Conservation (phyloP, 257 asterid species). For the Nicotiana otophora region DNA sequence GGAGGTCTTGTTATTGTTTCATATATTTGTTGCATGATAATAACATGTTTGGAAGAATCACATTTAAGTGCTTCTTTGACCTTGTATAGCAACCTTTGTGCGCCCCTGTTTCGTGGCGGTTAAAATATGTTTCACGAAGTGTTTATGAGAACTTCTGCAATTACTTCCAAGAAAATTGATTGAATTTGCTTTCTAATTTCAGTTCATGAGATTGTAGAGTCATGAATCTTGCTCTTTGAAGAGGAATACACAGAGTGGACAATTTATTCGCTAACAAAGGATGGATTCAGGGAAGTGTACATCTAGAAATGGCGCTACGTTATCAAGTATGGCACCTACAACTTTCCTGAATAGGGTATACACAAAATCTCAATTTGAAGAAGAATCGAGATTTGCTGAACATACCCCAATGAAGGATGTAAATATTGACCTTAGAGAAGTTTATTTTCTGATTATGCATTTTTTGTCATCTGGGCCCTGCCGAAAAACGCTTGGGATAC, state of each 20-base stretch:
- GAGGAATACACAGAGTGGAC: not conserved
- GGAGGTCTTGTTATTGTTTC: not conserved
- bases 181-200: not conserved
- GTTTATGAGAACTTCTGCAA: not conserved
- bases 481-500: conserved; percentile 55
- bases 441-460: conserved; percentile 86
- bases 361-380: conserved; percentile 45
- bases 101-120: not conserved
- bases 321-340: conserved; percentile 37
- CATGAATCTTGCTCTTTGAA: conserved; percentile 8
- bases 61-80: not conserved
- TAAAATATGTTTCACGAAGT: not conserved
- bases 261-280: conserved; percentile 1
- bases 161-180: not conserved
- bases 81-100: not conserved
- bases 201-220: not conserved
- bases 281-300: conserved; percentile 59
- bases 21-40: not conserved
- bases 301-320: conserved; percentile 32
- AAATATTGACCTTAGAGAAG: conserved; percentile 74
- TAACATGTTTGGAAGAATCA: conserved; percentile 4
- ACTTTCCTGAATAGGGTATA: conserved; percentile 39
- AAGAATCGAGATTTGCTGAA: conserved; percentile 43
- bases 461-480: conserved; percentile 93
- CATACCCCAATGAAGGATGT: conserved; percentile 41